Evolutionary conservation across 2,329 filamentous ascomycete genomes (phyloP).

Genomic region (Ceratocystiopsis sp.): DNA sequence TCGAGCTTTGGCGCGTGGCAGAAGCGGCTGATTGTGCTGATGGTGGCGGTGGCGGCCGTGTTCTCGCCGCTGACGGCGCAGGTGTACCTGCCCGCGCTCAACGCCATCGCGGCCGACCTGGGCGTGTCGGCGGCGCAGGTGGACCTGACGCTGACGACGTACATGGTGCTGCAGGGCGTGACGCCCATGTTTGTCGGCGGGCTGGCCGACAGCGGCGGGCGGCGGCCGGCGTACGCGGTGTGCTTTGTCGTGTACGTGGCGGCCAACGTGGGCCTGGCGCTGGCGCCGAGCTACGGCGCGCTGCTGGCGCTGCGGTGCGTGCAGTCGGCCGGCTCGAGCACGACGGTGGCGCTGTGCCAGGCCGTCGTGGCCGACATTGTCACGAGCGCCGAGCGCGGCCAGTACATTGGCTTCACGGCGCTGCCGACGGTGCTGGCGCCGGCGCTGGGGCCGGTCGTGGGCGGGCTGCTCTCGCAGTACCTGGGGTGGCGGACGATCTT

Average conservation of each 20-base stretch:
- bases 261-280: conserved; percentile 34
- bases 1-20: conserved; percentile 21
- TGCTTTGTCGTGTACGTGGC: conserved; percentile 34
- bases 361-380: conserved; percentile 47
- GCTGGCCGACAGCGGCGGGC: conserved; percentile 34
- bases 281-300: conserved; percentile 30
- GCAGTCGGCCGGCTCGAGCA: conserved; percentile 40
- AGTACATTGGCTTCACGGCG: conserved; percentile 36
- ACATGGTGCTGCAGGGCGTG: conserved; percentile 44
- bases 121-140: conserved; percentile 22
- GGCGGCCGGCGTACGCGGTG: conserved; percentile 33
- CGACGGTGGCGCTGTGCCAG: conserved; percentile 37
- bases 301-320: conserved; percentile 36
- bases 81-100: conserved; percentile 38
- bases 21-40: conserved; percentile 23
- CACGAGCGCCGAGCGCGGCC: conserved; percentile 42
- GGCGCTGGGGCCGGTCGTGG: conserved; percentile 36
- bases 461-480: conserved; percentile 37
- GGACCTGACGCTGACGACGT: conserved; percentile 35
- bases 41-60: conserved; percentile 20
- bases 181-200: conserved; percentile 38
- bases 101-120: conserved; percentile 25
- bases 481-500: conserved; percentile 45
- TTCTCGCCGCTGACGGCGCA: conserved; percentile 28
- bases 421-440: conserved; percentile 30